A percentile compares a stretch with the other conserved stretches of the same genome.
phyloP scores from a whole-genome alignment of 495 filamentous ascomycete species.

The Aspergillus campestris region DNA sequence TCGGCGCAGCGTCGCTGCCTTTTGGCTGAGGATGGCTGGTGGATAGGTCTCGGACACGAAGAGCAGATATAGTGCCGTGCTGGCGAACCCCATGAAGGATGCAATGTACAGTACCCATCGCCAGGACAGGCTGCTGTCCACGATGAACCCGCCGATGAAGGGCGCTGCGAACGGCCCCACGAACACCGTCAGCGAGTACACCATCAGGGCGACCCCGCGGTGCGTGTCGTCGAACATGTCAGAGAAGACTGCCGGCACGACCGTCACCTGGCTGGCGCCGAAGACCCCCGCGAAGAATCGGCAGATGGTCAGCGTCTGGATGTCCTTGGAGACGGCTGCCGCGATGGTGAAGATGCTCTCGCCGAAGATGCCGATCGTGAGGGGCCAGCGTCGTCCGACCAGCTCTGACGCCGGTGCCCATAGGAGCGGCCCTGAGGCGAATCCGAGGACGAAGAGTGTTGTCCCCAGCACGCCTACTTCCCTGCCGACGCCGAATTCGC shows the following conservation, averaged over 20 bases:
- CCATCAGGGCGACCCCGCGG: constrained; percentile 27
- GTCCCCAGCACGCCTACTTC: constrained; percentile 37
- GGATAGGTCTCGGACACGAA: constrained; percentile 23
- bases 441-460: constrained; percentile 36
- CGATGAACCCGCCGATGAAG: constrained; percentile 27
- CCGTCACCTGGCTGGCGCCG: constrained; percentile 28
- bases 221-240: constrained; percentile 32
- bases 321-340: constrained; percentile 43
- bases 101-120: constrained; percentile 29
- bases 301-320: constrained; percentile 35
- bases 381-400: constrained; percentile 43
- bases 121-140: constrained; percentile 19
- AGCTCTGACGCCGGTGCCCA: constrained; percentile 62
- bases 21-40: constrained; percentile 12
- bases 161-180: constrained; percentile 29
- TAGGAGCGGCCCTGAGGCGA: constrained; percentile 32
- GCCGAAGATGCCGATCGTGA: constrained; percentile 34
- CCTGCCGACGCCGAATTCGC: constrained; percentile 27
- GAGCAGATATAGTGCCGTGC: constrained; percentile 3
- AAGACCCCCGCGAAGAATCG: constrained; percentile 34
- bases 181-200: constrained; percentile 34
- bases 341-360: constrained; percentile 40
- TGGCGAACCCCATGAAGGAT: constrained; percentile 13
- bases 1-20: constrained; percentile 19
- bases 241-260: constrained; percentile 29